A percentile compares a stretch with the other conserved stretches of the same genome.
These are phyloP conservation scores for Sphaerosporella brunnea DNA, from an alignment of 495 filamentous ascomycete genomes.

Conservation along the genomic window DNA sequence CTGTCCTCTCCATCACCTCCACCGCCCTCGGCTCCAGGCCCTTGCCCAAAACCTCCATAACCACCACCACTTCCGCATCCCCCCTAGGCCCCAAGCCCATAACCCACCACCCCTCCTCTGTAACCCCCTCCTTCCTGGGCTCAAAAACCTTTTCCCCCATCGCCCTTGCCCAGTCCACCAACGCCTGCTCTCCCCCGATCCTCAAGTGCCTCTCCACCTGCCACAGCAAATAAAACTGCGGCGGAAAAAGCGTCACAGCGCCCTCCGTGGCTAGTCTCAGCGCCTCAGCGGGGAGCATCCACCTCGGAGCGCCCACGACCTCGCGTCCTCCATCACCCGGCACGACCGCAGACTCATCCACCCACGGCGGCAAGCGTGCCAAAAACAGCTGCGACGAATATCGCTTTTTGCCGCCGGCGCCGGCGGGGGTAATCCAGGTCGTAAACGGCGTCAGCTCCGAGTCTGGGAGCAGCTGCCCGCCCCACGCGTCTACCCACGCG, in stretches of 20 bases:
- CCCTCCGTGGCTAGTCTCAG: slow-evolving; percentile 39
- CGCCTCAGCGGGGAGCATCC: slow-evolving; percentile 52
- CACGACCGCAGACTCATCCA: slow-evolving; percentile 34
- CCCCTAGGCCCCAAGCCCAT: slow-evolving; percentile 44
- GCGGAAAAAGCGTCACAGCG: slow-evolving; percentile 73
- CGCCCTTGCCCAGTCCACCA: slow-evolving; percentile 32
- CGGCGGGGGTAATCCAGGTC: slow-evolving; percentile 70
- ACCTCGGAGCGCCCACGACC: slow-evolving; percentile 49
- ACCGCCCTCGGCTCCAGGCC: slow-evolving; percentile 12
- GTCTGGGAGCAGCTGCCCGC: not conserved
- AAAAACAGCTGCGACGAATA: slow-evolving; percentile 95
- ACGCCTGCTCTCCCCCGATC: slow-evolving; percentile 25
- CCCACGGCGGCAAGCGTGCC: slow-evolving; percentile 54
- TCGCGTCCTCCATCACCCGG: slow-evolving; percentile 74
- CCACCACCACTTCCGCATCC: slow-evolving; percentile 53
- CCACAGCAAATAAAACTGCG: slow-evolving; percentile 65
- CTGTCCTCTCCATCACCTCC: not conserved
- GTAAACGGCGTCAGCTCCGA: slow-evolving; percentile 60
- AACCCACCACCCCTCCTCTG: slow-evolving; percentile 28
- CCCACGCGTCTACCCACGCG: slow-evolving; percentile 32
- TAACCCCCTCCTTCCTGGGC: slow-evolving; percentile 41
- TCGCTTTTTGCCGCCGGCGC: slow-evolving; percentile 48
- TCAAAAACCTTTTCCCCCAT: slow-evolving; percentile 67
- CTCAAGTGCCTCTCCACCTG: slow-evolving; percentile 45
- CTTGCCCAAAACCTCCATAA: slow-evolving; percentile 43